phyloP scores from a whole-genome alignment of 1,284 basidiomycete species.

The Ustanciosporium gigantosporum region DNA sequence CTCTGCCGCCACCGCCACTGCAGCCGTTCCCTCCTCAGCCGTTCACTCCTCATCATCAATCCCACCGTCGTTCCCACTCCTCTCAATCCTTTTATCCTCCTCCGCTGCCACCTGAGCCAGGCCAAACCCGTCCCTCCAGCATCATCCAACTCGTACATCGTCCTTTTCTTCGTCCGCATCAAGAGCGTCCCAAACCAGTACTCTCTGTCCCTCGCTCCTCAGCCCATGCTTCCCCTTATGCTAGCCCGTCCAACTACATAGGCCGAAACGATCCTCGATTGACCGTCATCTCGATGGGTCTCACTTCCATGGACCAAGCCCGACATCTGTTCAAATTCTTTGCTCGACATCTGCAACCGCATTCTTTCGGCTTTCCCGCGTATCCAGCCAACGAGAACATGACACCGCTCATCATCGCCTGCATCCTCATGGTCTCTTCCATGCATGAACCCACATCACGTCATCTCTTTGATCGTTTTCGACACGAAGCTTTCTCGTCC shows the following conservation, averaged over 20 bases:
- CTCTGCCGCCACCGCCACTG: background rate
- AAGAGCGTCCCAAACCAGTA: background rate
- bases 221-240: constrained; percentile 36
- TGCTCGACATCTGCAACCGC: constrained; percentile 46
- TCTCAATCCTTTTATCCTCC: background rate
- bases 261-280: constrained; percentile 50
- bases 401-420: constrained; percentile 54
- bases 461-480: constrained; percentile 28
- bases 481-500: constrained; percentile 38
- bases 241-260: constrained; percentile 23
- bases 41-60: background rate
- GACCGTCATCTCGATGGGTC: constrained; percentile 47
- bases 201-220: constrained; percentile 9
- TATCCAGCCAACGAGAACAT: constrained; percentile 49
- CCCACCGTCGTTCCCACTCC: background rate
- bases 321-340: constrained; percentile 51
- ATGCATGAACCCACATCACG: constrained; percentile 43
- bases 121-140: constrained; percentile 7
- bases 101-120: background rate
- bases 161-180: too few relatives aligned
- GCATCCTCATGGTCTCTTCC: constrained; percentile 46
- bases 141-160: constrained; percentile 2
- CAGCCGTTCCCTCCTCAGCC: background rate
- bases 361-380: constrained; percentile 52
- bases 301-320: constrained; percentile 45